Conservation (phyloP, 1,284 basidiomycete species). For the Trichosporon inkin region DNA sequence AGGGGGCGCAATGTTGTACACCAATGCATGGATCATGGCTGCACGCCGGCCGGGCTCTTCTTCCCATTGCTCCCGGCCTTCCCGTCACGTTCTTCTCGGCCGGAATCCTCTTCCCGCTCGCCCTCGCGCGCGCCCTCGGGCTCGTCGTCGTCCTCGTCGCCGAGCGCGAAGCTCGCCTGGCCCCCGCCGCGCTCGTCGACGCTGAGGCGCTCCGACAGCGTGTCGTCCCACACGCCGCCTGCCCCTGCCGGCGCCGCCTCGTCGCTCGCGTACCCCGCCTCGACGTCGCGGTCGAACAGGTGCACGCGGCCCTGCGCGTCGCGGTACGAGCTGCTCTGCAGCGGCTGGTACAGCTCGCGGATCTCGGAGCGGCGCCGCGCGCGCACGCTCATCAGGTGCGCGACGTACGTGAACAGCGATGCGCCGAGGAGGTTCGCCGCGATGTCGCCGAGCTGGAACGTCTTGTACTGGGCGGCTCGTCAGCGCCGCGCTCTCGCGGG, state of each 20-base stretch:
- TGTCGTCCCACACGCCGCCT: slow-evolving; percentile 32
- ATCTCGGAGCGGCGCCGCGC: slow-evolving; percentile 36
- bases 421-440: slow-evolving; percentile 47
- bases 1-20: neutral
- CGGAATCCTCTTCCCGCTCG: neutral
- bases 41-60: neutral
- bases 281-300: slow-evolving; percentile 25
- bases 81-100: neutral
- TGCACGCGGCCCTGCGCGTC: slow-evolving; percentile 45
- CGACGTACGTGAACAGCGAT: slow-evolving; percentile 42
- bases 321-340: slow-evolving; percentile 34
- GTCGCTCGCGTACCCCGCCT: neutral
- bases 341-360: slow-evolving; percentile 45
- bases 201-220: neutral
- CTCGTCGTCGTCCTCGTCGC: slow-evolving; percentile 38
- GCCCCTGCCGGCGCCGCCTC: neutral
- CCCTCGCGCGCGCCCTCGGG: slow-evolving; percentile 11
- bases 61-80: neutral
- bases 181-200: neutral
- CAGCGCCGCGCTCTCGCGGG: no score
- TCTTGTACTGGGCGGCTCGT: slow-evolving; percentile 38
- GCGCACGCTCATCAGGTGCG: slow-evolving; percentile 35
- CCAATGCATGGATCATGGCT: neutral
- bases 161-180: neutral
- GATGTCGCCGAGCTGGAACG: slow-evolving; percentile 49